Conservation (phyloP, 371 early-diverging fungal species). For the Syncephalastrum racemosum region DNA sequence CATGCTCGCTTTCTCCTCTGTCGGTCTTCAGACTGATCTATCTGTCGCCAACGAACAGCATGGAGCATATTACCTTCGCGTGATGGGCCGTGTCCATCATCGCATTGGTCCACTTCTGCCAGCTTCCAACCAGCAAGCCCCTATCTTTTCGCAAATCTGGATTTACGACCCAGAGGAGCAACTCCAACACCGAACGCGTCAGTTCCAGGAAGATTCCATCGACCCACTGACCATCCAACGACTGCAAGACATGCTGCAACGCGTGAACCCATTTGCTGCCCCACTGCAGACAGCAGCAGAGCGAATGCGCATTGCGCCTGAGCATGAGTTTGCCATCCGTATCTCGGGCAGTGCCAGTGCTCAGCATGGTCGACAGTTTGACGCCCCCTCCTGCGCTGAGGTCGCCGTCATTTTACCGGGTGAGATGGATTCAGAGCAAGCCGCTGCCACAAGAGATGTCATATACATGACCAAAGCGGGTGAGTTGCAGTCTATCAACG, state of each 20-base stretch:
- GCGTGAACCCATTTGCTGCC: background rate
- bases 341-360: background rate
- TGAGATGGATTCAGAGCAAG: too few species aligned
- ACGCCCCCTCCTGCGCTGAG: slow-evolving; percentile 1
- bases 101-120: background rate
- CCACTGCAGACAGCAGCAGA: slow-evolving; percentile 6
- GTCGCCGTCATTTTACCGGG: too few species aligned
- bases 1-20: slow-evolving; percentile 11
- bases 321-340: background rate
- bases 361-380: slow-evolving; percentile 4
- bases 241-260: background rate
- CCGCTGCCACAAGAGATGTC: too few species aligned
- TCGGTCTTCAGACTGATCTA: slow-evolving; percentile 16
- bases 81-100: too few species aligned
- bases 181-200: background rate
- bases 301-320: background rate
- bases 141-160: slow-evolving; percentile 8
- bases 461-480: background rate
- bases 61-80: slow-evolving; percentile 8
- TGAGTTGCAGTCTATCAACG: slow-evolving; percentile 1
- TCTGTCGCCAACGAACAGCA: slow-evolving; percentile 1
- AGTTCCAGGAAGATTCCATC: background rate
- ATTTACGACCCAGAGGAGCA: slow-evolving; percentile 4
- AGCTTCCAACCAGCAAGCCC: background rate
- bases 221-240: background rate